Evolutionary conservation across 164 flowering plant species (phyloP).

Genomic region (Aristolochia fimbriata): DNA sequence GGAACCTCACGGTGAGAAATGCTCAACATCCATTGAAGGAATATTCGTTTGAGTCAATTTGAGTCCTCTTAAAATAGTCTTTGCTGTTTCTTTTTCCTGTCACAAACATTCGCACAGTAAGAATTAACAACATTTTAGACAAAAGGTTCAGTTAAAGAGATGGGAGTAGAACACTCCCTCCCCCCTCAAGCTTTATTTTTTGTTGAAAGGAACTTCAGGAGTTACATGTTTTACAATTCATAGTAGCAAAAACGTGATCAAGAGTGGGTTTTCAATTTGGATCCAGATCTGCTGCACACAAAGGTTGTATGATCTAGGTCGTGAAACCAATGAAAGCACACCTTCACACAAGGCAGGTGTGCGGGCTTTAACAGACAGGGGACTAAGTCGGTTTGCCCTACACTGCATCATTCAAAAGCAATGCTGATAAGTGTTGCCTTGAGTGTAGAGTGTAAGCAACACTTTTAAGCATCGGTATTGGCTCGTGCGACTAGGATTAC

Average conservation of each 20-base stretch:
- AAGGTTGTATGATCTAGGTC: no score
- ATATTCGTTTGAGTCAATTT: constrained; percentile 40
- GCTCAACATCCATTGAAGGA: constrained; percentile 62
- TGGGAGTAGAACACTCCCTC: not conserved
- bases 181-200: not conserved
- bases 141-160: not conserved
- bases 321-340: no score
- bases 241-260: not conserved
- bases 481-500: no score
- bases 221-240: not conserved
- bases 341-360: no score
- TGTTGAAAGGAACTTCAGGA: not conserved
- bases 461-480: no score
- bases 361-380: no score
- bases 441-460: no score
- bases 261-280: not conserved
- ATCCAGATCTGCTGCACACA: no score
- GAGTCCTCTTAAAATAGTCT: constrained; percentile 68
- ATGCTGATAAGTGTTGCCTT: no score
- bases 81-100: constrained; percentile 94
- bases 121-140: not conserved
- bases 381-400: no score
- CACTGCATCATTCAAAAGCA: no score
- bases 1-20: constrained; percentile 43
- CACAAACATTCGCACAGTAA: constrained; percentile 8